Conservation (phyloP, 1,284 basidiomycete species). For the Pascua sp. region DNA sequence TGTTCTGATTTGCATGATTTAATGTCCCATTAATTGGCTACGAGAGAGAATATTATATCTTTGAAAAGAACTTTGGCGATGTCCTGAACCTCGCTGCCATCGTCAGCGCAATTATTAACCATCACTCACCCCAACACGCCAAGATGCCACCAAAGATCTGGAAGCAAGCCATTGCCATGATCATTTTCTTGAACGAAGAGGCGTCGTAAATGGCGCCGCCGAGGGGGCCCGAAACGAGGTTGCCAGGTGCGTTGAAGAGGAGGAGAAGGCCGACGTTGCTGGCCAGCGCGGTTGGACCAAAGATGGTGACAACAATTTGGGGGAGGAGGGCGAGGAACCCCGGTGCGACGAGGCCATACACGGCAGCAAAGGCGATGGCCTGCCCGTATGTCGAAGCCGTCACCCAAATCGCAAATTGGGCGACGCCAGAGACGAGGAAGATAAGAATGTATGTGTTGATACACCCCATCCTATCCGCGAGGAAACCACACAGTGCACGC, state of each 20-base stretch:
- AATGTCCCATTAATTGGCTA: no score
- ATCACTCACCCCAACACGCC: slow-evolving; percentile 13
- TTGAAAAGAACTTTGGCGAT: slow-evolving; percentile 3
- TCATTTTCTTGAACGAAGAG: slow-evolving; percentile 8
- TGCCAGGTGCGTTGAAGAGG: slow-evolving; percentile 13
- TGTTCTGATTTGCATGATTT: no score
- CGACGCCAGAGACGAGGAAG: slow-evolving; percentile 8
- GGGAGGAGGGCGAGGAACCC: slow-evolving; percentile 34
- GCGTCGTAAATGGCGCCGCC: slow-evolving; percentile 15
- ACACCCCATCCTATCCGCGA: slow-evolving; percentile 9
- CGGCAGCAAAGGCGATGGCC: slow-evolving; percentile 6
- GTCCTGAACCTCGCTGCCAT: slow-evolving; percentile 11
- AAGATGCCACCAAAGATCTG: slow-evolving; percentile 12
- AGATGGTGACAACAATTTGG: slow-evolving; percentile 33
- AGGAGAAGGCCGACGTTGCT: slow-evolving; percentile 28
- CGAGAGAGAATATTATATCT: background rate
- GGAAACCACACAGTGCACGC: slow-evolving; percentile 9
- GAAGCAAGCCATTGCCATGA: slow-evolving; percentile 6
- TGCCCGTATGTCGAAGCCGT: slow-evolving; percentile 6
- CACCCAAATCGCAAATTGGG: slow-evolving; percentile 16
- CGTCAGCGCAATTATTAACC: no score
- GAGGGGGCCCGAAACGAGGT: slow-evolving; percentile 9
- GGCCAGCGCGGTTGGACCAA: slow-evolving; percentile 33
- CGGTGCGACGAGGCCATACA: slow-evolving; percentile 25
- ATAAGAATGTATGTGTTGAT: slow-evolving; percentile 18